A percentile compares a stretch with the other conserved stretches of the same genome.
These are phyloP conservation scores for Fusarium irregulare DNA, from an alignment of 2,329 filamentous ascomycete genomes.

Conservation along the genomic window DNA sequence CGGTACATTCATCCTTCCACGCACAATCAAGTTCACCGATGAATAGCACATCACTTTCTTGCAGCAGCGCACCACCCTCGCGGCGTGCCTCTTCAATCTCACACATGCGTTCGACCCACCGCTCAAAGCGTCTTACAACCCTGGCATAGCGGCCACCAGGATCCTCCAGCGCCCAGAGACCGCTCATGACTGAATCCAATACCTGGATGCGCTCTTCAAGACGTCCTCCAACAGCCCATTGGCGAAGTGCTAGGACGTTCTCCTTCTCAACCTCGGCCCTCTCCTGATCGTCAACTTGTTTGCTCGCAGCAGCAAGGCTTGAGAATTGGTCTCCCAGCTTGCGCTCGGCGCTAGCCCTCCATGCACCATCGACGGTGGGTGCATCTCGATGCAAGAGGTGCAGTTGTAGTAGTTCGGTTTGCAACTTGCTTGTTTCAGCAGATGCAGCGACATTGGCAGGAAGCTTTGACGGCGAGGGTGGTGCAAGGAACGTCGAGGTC, in stretches of 20 bases:
- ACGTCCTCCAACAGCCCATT: slow-evolving; percentile 58
- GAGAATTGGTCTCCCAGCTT: slow-evolving; percentile 61
- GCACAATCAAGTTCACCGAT: slow-evolving; percentile 64
- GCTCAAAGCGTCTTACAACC: slow-evolving; percentile 68
- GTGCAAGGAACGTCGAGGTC: slow-evolving; percentile 67
- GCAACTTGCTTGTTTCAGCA: slow-evolving; percentile 67
- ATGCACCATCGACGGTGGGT: slow-evolving; percentile 57
- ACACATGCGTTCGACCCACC: slow-evolving; percentile 64
- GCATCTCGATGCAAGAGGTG: slow-evolving; percentile 71
- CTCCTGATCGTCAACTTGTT: slow-evolving; percentile 53
- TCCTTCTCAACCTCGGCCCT: slow-evolving; percentile 58
- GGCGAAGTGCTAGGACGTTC: slow-evolving; percentile 64
- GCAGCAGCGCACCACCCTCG: slow-evolving; percentile 50
- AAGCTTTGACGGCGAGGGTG: slow-evolving; percentile 70
- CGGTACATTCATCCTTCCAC: slow-evolving; percentile 70
- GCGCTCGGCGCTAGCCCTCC: slow-evolving; percentile 66
- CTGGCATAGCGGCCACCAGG: slow-evolving; percentile 66
- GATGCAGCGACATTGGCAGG: slow-evolving; percentile 69
- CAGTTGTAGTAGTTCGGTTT: slow-evolving; percentile 73
- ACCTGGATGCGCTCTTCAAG: slow-evolving; percentile 68
- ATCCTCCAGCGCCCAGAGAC: slow-evolving; percentile 68
- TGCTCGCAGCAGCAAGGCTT: slow-evolving; percentile 50
- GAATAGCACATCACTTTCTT: slow-evolving; percentile 58
- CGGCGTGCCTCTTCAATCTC: slow-evolving; percentile 60
- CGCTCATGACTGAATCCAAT: slow-evolving; percentile 66